Percentiles rank a stretch among this genome's conserved stretches.
These are phyloP conservation scores for Apiospora pterosperma DNA, from an alignment of 2,329 filamentous ascomycete genomes.

Conservation along the genomic window DNA sequence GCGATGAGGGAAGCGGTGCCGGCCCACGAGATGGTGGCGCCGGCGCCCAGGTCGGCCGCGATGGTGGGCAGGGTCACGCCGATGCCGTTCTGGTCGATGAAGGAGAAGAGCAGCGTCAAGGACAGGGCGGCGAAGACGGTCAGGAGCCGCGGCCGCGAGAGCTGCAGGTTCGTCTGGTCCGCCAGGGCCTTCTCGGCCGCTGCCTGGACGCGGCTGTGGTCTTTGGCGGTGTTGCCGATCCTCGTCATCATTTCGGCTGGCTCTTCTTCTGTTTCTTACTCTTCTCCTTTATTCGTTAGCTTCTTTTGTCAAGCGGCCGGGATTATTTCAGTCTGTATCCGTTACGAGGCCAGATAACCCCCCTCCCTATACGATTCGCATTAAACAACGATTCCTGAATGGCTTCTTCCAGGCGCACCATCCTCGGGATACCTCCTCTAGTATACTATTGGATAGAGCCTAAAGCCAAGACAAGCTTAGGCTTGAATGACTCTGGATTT, in stretches of 20 bases:
- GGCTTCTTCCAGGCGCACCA: not conserved
- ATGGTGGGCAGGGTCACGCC: slow-evolving; percentile 35
- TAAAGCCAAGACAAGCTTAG: no score
- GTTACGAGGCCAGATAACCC: no score
- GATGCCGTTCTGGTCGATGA: slow-evolving; percentile 34
- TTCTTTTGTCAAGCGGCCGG: no score
- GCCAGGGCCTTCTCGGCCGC: not conserved
- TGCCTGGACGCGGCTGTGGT: not conserved
- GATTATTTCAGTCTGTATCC: no score
- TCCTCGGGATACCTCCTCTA: not conserved
- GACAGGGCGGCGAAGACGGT: slow-evolving; percentile 26
- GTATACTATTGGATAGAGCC: not conserved
- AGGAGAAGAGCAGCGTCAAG: slow-evolving; percentile 28
- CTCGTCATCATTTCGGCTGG: not conserved
- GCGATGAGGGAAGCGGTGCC: slow-evolving; percentile 35
- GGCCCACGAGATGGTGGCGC: slow-evolving; percentile 30
- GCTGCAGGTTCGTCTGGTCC: slow-evolving; percentile 10
- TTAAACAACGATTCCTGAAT: not conserved
- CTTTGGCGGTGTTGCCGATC: not conserved
- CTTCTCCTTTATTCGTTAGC: no score
- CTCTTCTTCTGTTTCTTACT: not conserved
- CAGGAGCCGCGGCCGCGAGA: slow-evolving; percentile 28
- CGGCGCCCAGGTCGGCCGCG: slow-evolving; percentile 26
- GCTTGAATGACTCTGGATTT: no score
- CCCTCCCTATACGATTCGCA: not conserved